Base-by-base conservation (phyloP, 257 asterid genomes). In the Lavandula angustifolia region DNA sequence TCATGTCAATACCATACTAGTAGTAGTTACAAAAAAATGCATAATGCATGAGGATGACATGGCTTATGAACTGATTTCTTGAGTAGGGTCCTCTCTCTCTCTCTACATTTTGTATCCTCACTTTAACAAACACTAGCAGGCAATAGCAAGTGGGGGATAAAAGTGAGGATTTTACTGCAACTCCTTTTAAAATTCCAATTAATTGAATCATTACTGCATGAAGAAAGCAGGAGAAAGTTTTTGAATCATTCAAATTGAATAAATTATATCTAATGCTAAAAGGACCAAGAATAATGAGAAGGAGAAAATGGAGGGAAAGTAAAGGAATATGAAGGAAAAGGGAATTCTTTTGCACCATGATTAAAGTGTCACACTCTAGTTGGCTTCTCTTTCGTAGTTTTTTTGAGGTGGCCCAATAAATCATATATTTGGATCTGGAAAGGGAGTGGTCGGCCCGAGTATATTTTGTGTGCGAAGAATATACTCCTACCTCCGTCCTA, bases 11-110 rank as follows among this genome's bases (percentile, higher is more conserved):
- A 85, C 78, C 79, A 85, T 57, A 68, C 67, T 58, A 68, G 27
- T 84, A 81, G 17, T 44, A 44, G 17, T 61, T 66, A 66, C 53
- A 41, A 82, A 76, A 74, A 79, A 60, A 74, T 82, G 84, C 86
- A 85, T 87, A 81, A 69, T 84, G 90, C 80, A 82, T 80, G 88
- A 68, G 70, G 80, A 72, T 44, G 18, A 59, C 76, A 82, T 76
- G 87, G 83, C 90, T 76, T 80, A 73, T 87, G 94, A 85, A 85
- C 77, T 85, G 79, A 81, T 79, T 85, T 67, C 75, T 79, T 58
- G 81, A 77, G 87, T 79, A 81, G 87, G 86, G 84, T 75, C 48
- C 73, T 44, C 50, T 41, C n/a, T 76, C 78, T 74, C 78, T 78
- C 63, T 81, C 61, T 74, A 58, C 54, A 69, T 79, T 72, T 80